Evolutionary conservation across 495 filamentous ascomycete genomes (phyloP).

Genomic region (Daldinia bambusicola): DNA sequence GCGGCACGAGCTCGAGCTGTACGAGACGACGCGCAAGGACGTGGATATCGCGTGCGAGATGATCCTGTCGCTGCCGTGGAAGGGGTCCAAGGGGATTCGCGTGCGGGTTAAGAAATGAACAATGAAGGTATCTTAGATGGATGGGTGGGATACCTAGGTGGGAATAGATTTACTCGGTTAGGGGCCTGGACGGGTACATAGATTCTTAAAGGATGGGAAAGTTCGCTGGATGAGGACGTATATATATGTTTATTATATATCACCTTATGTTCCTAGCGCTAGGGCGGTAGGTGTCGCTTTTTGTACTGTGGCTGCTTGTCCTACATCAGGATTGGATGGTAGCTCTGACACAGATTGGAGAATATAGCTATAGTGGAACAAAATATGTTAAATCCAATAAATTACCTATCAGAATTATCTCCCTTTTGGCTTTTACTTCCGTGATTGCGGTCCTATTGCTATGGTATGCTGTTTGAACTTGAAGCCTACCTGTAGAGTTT

Average conservation of each 20-base stretch:
- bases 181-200: no score
- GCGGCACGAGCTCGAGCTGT: slow-evolving; percentile 52
- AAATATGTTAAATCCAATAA: not conserved
- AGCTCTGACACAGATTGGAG: not conserved
- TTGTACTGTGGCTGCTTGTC: no score
- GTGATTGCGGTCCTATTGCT: not conserved
- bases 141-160: not conserved
- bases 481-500: no score
- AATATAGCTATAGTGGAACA: not conserved
- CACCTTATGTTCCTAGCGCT: no score
- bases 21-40: slow-evolving; percentile 49
- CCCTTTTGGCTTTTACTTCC: not conserved
- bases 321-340: no score
- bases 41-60: slow-evolving; percentile 47
- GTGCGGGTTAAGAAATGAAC: slow-evolving; percentile 35
- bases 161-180: no score
- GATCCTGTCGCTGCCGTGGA: slow-evolving; percentile 46
- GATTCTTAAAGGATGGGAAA: not conserved
- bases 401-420: not conserved
- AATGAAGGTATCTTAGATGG: not conserved
- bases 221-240: no score
- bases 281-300: no score
- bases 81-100: slow-evolving; percentile 49
- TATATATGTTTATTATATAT: no score
- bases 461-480: no score